These are phyloP conservation scores for Pezicula rhizophila DNA, from an alignment of 2,329 filamentous ascomycete species.

Conservation along the genomic window DNA sequence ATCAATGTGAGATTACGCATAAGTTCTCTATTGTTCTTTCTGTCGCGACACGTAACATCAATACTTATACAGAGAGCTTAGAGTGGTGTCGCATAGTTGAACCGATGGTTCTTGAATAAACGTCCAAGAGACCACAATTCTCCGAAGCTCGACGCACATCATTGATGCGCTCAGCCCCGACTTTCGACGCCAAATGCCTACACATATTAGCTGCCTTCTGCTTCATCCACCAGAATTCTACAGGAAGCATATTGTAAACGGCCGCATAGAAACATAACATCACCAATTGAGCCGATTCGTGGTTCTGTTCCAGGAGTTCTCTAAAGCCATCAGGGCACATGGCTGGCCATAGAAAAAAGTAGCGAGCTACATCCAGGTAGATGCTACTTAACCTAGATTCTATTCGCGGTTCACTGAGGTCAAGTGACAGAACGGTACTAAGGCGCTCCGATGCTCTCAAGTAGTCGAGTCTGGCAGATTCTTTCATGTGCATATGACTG, in stretches of 20 bases:
- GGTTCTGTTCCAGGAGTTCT: neutral
- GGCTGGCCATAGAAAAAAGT: slow-evolving; percentile 2
- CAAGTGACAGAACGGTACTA: neutral
- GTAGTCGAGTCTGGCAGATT: neutral
- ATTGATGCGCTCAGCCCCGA: neutral
- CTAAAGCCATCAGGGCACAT: neutral
- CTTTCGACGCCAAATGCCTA: neutral
- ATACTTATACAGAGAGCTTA: too few species aligned
- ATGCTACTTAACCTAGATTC: neutral
- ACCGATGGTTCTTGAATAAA: too few species aligned
- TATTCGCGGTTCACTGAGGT: neutral
- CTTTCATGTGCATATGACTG: neutral
- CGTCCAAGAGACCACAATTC: too few species aligned
- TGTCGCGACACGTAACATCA: too few species aligned
- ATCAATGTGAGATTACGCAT: too few species aligned
- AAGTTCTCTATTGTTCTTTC: too few species aligned
- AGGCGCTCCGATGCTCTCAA: neutral
- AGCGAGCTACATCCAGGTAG: neutral
- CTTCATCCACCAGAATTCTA: slow-evolving; percentile 1
- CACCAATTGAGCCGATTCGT: neutral
- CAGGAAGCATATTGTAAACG: neutral
- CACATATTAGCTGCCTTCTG: neutral
- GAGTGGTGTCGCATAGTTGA: too few species aligned
- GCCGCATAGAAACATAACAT: neutral
- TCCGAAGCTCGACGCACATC: too few species aligned